These are phyloP conservation scores for Oryza meridionalis DNA, from an alignment of 176 grass and related monocot species.

Conservation along the genomic window DNA sequence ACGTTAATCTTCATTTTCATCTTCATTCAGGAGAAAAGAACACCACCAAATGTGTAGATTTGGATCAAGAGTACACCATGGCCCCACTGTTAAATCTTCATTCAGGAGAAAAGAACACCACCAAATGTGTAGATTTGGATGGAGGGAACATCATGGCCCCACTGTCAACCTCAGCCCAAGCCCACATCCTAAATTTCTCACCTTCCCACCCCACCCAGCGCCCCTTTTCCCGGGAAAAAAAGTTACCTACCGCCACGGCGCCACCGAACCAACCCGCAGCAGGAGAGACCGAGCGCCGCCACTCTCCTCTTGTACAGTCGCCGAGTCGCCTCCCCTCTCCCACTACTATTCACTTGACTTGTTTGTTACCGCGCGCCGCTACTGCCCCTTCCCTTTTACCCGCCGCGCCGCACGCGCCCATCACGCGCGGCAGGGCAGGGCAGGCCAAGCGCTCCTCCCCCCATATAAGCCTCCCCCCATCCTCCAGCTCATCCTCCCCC, in stretches of 20 bases:
- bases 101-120: too few relatives aligned
- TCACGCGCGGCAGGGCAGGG: neutral
- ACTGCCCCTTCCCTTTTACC: neutral
- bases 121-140: too few relatives aligned
- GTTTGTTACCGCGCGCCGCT: constrained; percentile 35
- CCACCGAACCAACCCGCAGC: neutral
- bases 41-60: too few relatives aligned
- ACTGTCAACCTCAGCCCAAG: neutral
- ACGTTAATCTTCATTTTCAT: too few relatives aligned
- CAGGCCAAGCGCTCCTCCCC: neutral
- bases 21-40: too few relatives aligned
- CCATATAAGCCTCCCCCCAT: constrained; percentile 36
- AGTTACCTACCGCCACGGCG: constrained; percentile 36
- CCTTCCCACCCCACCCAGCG: neutral
- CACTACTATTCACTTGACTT: constrained; percentile 15
- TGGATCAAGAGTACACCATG: too few relatives aligned
- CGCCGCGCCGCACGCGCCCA: neutral
- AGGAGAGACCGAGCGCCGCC: constrained; percentile 41
- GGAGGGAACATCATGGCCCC: too few relatives aligned
- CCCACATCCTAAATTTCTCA: neutral
- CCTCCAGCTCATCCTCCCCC: neutral
- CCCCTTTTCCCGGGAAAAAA: constrained; percentile 40
- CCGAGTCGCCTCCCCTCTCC: neutral
- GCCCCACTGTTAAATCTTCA: too few relatives aligned
- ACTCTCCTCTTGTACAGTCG: neutral